These are phyloP conservation scores for Sophora flavescens DNA, from an alignment of 306 rosid species.

Conservation along the genomic window DNA sequence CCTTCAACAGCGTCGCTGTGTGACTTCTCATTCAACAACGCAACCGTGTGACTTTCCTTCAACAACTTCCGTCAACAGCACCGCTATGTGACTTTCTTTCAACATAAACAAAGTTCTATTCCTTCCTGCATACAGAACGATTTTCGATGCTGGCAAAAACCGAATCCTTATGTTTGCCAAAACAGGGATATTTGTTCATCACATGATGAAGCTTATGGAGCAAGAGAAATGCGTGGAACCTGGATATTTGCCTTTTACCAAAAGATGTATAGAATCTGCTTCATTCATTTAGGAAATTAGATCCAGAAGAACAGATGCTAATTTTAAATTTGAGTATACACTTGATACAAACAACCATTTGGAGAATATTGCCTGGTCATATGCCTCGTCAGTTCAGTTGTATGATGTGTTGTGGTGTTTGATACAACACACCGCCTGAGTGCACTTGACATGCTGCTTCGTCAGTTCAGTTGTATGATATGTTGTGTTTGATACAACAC, in stretches of 20 bases:
- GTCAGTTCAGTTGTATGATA: conserved; percentile 78
- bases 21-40: too few species aligned
- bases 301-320: conserved; percentile 89
- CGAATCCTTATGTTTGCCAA: conserved; percentile 95
- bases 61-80: too few species aligned
- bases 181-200: conserved; percentile 96
- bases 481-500: conserved; percentile 93
- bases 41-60: too few species aligned
- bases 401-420: conserved; percentile 88
- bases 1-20: too few species aligned
- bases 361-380: conserved; percentile 95
- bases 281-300: conserved; percentile 89
- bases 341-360: conserved; percentile 76
- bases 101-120: conserved; percentile 91
- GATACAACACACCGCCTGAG: conserved; percentile 92
- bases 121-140: conserved; percentile 96
- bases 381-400: conserved; percentile 85
- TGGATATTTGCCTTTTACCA: conserved; percentile 92
- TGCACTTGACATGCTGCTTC: too few species aligned
- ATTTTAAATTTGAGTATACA: conserved; percentile 88
- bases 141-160: conserved; percentile 82
- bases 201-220: conserved; percentile 98
- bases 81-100: too few species aligned
- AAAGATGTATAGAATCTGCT: conserved; percentile 94
- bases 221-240: conserved; percentile 94